Conservation (phyloP, 2,329 filamentous ascomycete genomes). For the Ascocoryne sarcoides region DNA sequence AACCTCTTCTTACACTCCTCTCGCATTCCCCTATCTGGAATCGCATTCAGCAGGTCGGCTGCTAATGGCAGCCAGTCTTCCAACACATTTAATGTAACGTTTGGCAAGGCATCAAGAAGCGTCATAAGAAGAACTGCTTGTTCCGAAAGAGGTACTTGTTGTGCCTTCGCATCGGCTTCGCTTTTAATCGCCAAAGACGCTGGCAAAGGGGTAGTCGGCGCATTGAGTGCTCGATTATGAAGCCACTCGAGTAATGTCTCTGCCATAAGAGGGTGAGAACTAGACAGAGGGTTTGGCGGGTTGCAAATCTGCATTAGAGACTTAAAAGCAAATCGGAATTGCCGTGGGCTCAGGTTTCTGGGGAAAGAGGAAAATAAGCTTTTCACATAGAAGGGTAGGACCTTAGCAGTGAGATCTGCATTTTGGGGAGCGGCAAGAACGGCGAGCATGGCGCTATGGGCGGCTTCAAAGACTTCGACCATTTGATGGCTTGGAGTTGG, state of each 20-base stretch:
- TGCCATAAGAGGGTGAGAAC: conserved; percentile 52
- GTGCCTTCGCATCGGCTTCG: conserved; percentile 23
- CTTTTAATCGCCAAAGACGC: conserved; percentile 15
- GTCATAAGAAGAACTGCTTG: conserved; percentile 56
- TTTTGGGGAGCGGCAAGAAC: conserved; percentile 60
- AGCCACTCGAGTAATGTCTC: conserved; percentile 58
- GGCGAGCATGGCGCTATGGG: conserved; percentile 59
- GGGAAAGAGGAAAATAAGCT: conserved; percentile 61
- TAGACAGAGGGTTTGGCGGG: conserved; percentile 53
- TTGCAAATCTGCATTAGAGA: conserved; percentile 57
- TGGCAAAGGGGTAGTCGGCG: conserved; percentile 38
- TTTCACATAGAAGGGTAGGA: conserved; percentile 61
- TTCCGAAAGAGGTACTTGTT: conserved; percentile 40
- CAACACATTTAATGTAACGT: conserved; percentile 47
- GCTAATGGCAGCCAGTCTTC: conserved; percentile 59
- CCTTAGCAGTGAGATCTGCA: conserved; percentile 47
- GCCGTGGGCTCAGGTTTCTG: conserved; percentile 52
- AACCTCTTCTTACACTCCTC: conserved; percentile 51
- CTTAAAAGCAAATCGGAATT: conserved; percentile 64
- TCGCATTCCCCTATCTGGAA: conserved; percentile 47
- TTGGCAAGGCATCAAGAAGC: conserved; percentile 55
- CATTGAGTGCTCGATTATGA: conserved; percentile 47
- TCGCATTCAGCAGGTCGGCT: conserved; percentile 47
- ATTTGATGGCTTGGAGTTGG: conserved; percentile 34
- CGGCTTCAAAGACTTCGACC: conserved; percentile 61